phyloP scores from a whole-genome alignment of 257 asterid species.

The Fraxinus excelsior region DNA sequence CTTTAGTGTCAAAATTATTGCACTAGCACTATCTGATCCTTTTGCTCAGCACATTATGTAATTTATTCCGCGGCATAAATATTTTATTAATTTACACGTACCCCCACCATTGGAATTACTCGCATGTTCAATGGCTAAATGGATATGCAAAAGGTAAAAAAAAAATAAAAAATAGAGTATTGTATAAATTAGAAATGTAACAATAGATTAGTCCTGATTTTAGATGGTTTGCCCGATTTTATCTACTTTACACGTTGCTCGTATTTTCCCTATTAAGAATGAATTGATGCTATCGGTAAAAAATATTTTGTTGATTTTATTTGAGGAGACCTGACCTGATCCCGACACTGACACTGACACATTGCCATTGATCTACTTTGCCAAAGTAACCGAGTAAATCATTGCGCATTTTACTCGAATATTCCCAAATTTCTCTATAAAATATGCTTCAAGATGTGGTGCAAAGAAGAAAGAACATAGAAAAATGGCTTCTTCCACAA shows the following conservation, averaged over 20 bases:
- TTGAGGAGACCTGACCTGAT: too few relatives aligned
- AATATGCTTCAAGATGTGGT: neutral
- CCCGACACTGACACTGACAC: too few relatives aligned
- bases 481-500: conserved; percentile 31
- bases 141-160: too few relatives aligned
- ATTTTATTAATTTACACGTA: neutral
- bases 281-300: neutral
- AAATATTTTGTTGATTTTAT: too few relatives aligned
- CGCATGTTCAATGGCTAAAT: neutral
- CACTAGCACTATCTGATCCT: neutral
- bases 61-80: too few relatives aligned
- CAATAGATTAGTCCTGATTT: too few relatives aligned
- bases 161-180: too few relatives aligned
- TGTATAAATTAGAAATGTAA: too few relatives aligned
- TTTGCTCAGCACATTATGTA: neutral
- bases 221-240: too few relatives aligned
- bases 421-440: neutral
- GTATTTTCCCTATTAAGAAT: neutral
- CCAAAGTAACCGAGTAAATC: neutral
- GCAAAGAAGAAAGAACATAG: neutral
- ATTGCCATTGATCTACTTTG: neutral
- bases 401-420: neutral
- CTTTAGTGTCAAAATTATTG: neutral
- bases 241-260: too few relatives aligned
- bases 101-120: neutral